Base-by-base conservation (phyloP, 805 yeast genomes). In the Ogataea pignaliae region DNA sequence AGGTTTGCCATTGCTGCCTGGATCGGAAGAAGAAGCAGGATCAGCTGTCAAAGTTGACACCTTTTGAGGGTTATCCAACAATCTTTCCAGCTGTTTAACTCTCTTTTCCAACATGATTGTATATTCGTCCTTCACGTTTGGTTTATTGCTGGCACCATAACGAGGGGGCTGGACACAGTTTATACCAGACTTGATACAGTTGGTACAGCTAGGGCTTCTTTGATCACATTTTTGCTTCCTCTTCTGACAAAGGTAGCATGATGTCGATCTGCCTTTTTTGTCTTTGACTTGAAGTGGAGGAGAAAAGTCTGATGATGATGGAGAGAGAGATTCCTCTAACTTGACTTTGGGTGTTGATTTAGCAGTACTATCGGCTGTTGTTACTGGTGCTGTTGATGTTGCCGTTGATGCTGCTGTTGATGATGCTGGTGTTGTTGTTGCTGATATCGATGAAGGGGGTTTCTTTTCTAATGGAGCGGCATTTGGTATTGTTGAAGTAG, bases 141-240 rank as follows among this genome's bases (percentile, higher is more conserved):
- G 61, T 49, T 64, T 69, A 31, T 45, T 46, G 32, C 50, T 56
- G 4, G 63, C 66, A 1, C 75, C 72, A 49, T 81, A 81, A 41
- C 79, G 71, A 5, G 76, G 80, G 0, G 88, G 88, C 57, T 81
- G 83, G 7, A 80, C 68, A 58, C 88, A 81, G 46, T 72, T 65
- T 7, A 73, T 79, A 29, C 78, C 80, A 1, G 86, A 82, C 54
- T 79, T 79, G 42, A 81, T 63, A 63, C 88, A 82, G 35, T 81
- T 79, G 4, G 85, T 77, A 54, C 88, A 81, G 39, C 78, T 69
- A 7, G 87, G 87, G 11, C 74, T 60, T 39, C 82, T 68, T 44
- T 80, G 85, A 52, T 82, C 86, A 63, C 88, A 81, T 55, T 78
- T 76, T 53, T 79, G 83, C 53, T 78, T 78, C 40, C 83, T 61